Evolutionary conservation across 2,329 filamentous ascomycete genomes (phyloP).

Genomic region (Monascus ruber): DNA sequence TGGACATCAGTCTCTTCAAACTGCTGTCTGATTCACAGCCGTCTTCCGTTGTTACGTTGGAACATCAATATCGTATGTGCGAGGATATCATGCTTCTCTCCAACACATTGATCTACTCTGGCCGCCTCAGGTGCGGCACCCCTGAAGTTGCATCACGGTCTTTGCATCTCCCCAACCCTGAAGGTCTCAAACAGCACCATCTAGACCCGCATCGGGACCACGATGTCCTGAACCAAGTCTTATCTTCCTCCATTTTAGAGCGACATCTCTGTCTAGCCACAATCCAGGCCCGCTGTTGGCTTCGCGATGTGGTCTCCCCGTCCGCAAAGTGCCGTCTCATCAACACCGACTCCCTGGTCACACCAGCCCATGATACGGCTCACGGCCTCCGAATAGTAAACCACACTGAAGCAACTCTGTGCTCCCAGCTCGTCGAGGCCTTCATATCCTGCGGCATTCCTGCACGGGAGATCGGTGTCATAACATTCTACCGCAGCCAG

Average conservation of each 20-base stretch:
- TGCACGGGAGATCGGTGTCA: constrained; percentile 72
- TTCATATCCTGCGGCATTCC: constrained; percentile 67
- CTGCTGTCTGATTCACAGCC: constrained; percentile 82
- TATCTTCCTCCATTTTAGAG: constrained; percentile 2
- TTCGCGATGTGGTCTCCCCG: constrained; percentile 59
- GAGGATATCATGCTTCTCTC: constrained; percentile 92
- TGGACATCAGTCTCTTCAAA: constrained; percentile 91
- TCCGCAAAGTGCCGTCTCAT: constrained; percentile 69
- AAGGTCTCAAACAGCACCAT: constrained; percentile 49
- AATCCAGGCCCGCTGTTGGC: constrained; percentile 54
- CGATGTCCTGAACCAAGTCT: constrained; percentile 6
- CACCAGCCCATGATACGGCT: constrained; percentile 49
- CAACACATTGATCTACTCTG: constrained; percentile 88
- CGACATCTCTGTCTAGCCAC: constrained; percentile 46
- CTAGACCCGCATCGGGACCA: constrained; percentile 12
- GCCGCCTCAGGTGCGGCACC: constrained; percentile 79
- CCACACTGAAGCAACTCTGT: constrained; percentile 64
- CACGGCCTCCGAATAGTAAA: constrained; percentile 84
- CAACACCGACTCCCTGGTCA: constrained; percentile 69
- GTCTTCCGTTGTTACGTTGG: constrained; percentile 75
- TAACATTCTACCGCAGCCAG: constrained; percentile 93
- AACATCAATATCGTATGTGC: constrained; percentile 97
- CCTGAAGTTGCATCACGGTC: constrained; percentile 58
- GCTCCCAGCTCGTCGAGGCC: constrained; percentile 67
- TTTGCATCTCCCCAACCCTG: constrained; percentile 56